Evolutionary conservation across 257 asterid species (phyloP).

Genomic region (Primulina huaijiensis): DNA sequence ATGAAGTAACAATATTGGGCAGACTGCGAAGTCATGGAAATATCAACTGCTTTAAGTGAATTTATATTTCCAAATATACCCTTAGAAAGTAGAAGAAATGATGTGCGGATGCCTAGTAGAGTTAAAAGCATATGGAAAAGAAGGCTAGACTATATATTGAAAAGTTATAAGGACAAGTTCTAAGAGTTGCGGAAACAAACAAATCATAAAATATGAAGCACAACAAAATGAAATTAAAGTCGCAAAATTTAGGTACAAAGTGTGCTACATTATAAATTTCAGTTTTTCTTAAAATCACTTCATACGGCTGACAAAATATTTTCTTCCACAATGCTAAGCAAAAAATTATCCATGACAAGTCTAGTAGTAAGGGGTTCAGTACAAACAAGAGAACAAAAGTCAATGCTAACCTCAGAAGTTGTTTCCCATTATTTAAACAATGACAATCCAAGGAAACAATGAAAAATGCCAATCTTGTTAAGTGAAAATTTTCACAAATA

Average conservation of each 20-base stretch:
- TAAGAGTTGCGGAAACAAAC: not conserved
- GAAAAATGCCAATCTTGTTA: not conserved
- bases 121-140: not conserved
- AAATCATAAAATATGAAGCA: not conserved
- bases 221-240: not conserved
- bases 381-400: not conserved
- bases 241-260: not conserved
- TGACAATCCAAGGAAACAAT: not conserved
- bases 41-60: not conserved
- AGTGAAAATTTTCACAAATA: not conserved
- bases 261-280: not conserved
- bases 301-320: not conserved
- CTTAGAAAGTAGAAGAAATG: not conserved
- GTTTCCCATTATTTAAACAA: not conserved
- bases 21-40: conserved; percentile 7
- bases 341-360: not conserved
- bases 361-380: not conserved
- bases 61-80: not conserved
- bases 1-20: conserved; percentile 6
- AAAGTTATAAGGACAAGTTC: not conserved
- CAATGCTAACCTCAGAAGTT: not conserved
- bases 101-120: not conserved
- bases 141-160: not conserved
- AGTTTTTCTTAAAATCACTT: not conserved
- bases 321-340: not conserved